Conservation (phyloP, 768 basidiomycete species). For the Hypsizygus marmoreus region DNA sequence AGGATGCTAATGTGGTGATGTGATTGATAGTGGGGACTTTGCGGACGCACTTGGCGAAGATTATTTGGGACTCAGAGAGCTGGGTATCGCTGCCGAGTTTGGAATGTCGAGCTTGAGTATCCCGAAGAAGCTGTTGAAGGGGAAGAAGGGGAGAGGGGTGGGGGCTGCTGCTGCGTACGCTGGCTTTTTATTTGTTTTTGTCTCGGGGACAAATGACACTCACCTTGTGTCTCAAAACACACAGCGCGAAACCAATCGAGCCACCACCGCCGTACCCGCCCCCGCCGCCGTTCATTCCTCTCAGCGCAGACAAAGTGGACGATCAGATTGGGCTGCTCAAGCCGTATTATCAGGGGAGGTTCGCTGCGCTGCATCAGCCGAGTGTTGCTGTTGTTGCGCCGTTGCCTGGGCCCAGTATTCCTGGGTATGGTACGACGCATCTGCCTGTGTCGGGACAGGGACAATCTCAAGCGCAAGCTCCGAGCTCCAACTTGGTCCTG, state of each 20-base stretch:
- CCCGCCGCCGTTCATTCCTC: constrained; percentile 76
- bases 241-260: constrained; percentile 65
- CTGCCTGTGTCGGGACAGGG: constrained; percentile 10
- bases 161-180: constrained; percentile 51
- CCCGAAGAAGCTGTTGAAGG: constrained; percentile 75
- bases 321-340: constrained; percentile 86
- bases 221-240: neutral
- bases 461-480: constrained; percentile 20
- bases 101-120: constrained; percentile 77
- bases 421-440: constrained; percentile 6
- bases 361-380: constrained; percentile 42
- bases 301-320: constrained; percentile 65
- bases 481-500: constrained; percentile 39
- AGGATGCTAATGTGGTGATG: constrained; percentile 3
- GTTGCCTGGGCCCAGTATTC: constrained; percentile 14
- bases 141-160: constrained; percentile 51
- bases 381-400: constrained; percentile 23
- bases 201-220: neutral
- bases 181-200: constrained; percentile 3
- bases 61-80: constrained; percentile 84
- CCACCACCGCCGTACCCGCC: constrained; percentile 85
- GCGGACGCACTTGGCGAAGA: constrained; percentile 89
- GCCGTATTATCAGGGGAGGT: constrained; percentile 65
- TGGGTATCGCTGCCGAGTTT: constrained; percentile 86
- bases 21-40: constrained; percentile 70